phyloP scores from a whole-genome alignment of 2,329 filamentous ascomycete genomes.

The Venturiaceae sp. region DNA sequence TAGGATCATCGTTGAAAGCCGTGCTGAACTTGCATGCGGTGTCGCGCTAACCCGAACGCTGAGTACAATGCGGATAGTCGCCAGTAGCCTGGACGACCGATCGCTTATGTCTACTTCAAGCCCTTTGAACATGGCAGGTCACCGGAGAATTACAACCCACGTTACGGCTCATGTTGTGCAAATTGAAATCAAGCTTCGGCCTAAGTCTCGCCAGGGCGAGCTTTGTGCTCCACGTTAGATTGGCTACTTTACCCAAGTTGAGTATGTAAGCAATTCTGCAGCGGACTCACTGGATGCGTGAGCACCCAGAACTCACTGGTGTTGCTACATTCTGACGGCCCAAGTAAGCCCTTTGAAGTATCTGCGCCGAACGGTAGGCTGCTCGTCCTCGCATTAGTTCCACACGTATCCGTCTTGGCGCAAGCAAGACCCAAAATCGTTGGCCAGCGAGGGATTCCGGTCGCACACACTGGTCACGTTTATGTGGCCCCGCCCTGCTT shows the following conservation, averaged over 20 bases:
- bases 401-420: conserved; percentile 1
- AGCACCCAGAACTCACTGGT: background rate
- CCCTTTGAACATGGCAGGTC: background rate
- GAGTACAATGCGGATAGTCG: background rate
- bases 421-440: background rate
- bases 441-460: background rate
- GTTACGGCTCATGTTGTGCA: background rate
- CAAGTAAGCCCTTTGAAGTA: background rate
- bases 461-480: background rate
- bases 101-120: background rate
- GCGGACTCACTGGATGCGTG: background rate
- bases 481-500: background rate
- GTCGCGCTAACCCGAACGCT: background rate
- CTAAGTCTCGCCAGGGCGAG: background rate
- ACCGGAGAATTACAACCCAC: background rate
- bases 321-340: background rate
- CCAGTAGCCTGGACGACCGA: background rate
- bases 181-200: background rate
- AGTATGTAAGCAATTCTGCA: background rate
- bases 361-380: background rate
- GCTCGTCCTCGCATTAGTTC: background rate
- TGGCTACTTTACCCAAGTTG: too few species aligned
- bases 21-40: background rate
- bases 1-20: background rate
- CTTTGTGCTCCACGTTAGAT: background rate